Base-by-base conservation (phyloP, 345 rosid species). In the Citrus cavaleriei region DNA sequence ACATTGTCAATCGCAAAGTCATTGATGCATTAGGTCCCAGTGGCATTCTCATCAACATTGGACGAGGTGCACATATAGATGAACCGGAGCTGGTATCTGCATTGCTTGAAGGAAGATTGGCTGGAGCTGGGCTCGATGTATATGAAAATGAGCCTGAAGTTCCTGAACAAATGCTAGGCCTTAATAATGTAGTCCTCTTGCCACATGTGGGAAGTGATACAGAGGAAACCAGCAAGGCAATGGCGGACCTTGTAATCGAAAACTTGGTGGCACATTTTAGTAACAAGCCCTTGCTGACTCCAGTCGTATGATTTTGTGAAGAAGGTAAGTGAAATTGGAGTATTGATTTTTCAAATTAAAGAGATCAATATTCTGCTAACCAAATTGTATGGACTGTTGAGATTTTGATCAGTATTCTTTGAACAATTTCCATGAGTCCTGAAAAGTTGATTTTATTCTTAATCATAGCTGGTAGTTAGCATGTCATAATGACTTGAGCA, bases 141-240 rank as follows among this genome's bases (percentile, higher is more conserved):
- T 90, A 73, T 57, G 86, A 86, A 68, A 83, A 89, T 21, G 97
- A 92, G 72, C 94, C 91, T 27, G 79, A 85, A 10, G 90, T 82
- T n/a, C 91, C 92, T 3, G 88, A 88, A 81, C 76, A 88, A 58
- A 74, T 90, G 72, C 78, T 88, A 22, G 66, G 74, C 68, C 83
- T 89, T 54, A 85, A 83, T 22, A 92, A 89, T 77, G 91, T 88
- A 22, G 88, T 92, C n/a, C 85, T 90, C 28, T 75, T 70, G 84
- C 93, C 97, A 25, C 94, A 89, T 70, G 84, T 84, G 28, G 94
- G 94, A 63, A 88, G 86, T 67, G 92, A 80, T 70, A 88, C 88
- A 0, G 81, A 65, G 59, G 91, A 89, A 83, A 85, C 91, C 9
- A 35, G 89, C 80, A 85, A 60, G 65, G 87, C 79, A n/a, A 89